These are phyloP conservation scores for Xylaria sp. DNA, from an alignment of 2,329 filamentous ascomycete species.

Conservation along the genomic window DNA sequence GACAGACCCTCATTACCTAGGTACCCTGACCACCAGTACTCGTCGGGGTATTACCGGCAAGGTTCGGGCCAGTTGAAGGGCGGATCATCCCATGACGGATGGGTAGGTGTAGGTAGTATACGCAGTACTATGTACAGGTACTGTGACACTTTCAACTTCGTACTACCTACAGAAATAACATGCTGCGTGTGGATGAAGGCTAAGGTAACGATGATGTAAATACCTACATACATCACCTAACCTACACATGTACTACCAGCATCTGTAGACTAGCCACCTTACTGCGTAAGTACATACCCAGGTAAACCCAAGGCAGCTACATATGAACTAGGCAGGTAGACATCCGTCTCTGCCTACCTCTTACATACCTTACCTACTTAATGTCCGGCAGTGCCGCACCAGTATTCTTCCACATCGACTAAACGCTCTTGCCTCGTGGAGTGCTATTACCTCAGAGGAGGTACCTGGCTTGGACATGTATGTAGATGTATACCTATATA, in stretches of 20 bases:
- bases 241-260: no score
- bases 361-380: not conserved
- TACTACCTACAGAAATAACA: not conserved
- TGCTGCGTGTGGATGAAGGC: no score
- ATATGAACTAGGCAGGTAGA: not conserved
- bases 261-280: no score
- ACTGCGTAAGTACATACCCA: no score
- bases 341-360: not conserved
- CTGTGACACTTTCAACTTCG: slow-evolving; percentile 13
- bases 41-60: slow-evolving; percentile 26
- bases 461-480: not conserved
- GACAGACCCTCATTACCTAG: slow-evolving; percentile 12
- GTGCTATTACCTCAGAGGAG: slow-evolving; percentile 1
- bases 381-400: not conserved
- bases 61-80: slow-evolving; percentile 16
- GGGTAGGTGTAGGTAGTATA: not conserved
- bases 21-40: slow-evolving; percentile 1
- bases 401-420: slow-evolving; percentile 10
- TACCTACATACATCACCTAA: not conserved
- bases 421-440: slow-evolving; percentile 19
- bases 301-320: not conserved
- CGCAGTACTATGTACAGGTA: not conserved
- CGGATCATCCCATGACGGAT: slow-evolving; percentile 12
- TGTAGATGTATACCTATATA: not conserved
- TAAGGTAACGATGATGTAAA: no score